Base-by-base conservation (phyloP, 805 yeast genomes). In the Suhomyces canberraensis region DNA sequence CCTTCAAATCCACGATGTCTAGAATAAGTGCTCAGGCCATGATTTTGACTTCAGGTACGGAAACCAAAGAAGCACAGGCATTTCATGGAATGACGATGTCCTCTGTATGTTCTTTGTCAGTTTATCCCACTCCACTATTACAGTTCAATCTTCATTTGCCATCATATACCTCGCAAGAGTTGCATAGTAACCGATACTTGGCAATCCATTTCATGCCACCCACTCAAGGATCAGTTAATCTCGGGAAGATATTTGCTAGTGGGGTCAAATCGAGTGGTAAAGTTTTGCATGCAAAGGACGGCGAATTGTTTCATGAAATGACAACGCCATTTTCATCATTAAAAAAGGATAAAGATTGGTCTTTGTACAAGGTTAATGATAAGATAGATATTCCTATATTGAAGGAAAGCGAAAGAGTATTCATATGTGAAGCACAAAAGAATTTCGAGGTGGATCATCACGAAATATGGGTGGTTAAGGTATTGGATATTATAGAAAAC, bases 81-180 rank as follows among this genome's bases (percentile, higher is more conserved):
- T 60, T 70, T 25, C 83, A 74, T 59, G 97, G 97, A 0, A 78
- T 86, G 69, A 88, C 97, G 0, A 66, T 91, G 1, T 84, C 96
- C 2, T 87, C 96, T 1, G 86, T 89, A 29, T 77, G 87, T 9
- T 89, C 97, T 1, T 63, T 91, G 11, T 80, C 95, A 0, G 75
- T 89, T 19, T 68, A 73, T 32, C 96, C 96, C 0, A 69, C 69
- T 11, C 95, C 96, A 1, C 60, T 90, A 36, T 52, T 91, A 1
- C 93, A 87, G 50, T 90, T 91, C 66, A 91, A 91, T 56, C 65
- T 91, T 25, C 95, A 86, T 58, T 64, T 80, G 11, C 98, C 98
- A 0, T 86, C 96, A 4, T 72, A 81, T 21, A 90, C 98, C 0
- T 81, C 95, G 0, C 64, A 67, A 5, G 64, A 76, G 8, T 62